Evolutionary conservation across 2,329 filamentous ascomycete species (phyloP).

Genomic region (Trichocomaceae sp.): DNA sequence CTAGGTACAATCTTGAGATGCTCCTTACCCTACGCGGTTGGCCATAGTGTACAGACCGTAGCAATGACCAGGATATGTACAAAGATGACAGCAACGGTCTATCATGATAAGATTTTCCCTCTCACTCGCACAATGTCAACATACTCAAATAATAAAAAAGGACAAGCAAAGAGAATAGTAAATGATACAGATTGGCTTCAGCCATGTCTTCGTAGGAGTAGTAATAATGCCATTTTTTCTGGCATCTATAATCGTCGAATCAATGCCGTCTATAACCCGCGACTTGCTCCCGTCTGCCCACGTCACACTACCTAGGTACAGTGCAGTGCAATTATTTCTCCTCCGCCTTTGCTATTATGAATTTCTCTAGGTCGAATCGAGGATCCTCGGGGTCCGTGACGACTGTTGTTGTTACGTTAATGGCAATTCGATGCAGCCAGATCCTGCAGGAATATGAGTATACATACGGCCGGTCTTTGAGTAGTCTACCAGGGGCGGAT

Average conservation of each 20-base stretch:
- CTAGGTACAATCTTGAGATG: conserved; percentile 3
- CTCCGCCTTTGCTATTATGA: conserved; percentile 57
- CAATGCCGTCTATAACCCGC: conserved; percentile 22
- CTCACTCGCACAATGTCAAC: conserved; percentile 35
- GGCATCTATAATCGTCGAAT: conserved; percentile 8
- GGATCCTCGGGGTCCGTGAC: conserved; percentile 73
- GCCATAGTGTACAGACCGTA: conserved; percentile 32
- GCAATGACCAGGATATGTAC: conserved; percentile 37
- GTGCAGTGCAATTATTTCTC: conserved; percentile 32
- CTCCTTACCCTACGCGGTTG: conserved; percentile 31
- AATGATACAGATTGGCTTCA: conserved; percentile 38
- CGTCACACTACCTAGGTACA: too few relatives aligned
- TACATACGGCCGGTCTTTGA: conserved; percentile 34
- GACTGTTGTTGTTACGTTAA: conserved; percentile 41
- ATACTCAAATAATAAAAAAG: background rate
- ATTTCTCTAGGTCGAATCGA: conserved; percentile 89
- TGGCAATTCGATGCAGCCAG: background rate
- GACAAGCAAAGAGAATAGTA: conserved; percentile 22
- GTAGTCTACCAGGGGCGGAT: conserved; percentile 47
- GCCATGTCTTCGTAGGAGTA: conserved; percentile 21
- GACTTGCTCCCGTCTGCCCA: conserved; percentile 18
- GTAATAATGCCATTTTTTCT: conserved; percentile 3
- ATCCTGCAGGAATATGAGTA: background rate
- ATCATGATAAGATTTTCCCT: conserved; percentile 36
- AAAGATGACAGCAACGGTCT: conserved; percentile 27